Evolutionary conservation across 2,329 filamentous ascomycete species (phyloP), one percentile per base, ranked within the genome.

Genomic region (Cladosporium sp.): DNA sequence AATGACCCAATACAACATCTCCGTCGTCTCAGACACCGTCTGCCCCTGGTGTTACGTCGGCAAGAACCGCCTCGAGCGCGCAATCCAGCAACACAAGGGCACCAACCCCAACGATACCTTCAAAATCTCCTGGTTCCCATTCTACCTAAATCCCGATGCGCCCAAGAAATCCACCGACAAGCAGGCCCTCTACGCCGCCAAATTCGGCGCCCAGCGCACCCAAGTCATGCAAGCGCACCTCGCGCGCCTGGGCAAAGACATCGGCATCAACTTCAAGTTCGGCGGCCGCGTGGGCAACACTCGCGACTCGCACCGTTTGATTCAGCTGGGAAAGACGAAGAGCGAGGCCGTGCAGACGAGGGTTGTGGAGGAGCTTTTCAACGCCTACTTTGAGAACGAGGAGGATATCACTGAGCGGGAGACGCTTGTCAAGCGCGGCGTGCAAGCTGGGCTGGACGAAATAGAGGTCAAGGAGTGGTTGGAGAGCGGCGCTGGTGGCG

Each of bases 31-130:
- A n/a, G 92, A 96, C 75, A 89, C 85, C 2, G 83, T 94, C 66
- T 95, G 90, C 71, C 88, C 90, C 65, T 84, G 78, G 68, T 80
- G 91, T 80, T 94, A 92, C 72, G 79, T 95, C 15, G 91, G 90
- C 73, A 88, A 90, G 70, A 85, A 85, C 63, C 86, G 89, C 38
- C 83, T 96, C 39, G 84, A 88, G 52, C 82, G 82, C 61, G 90
- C 88, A 62, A 93, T 96, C 61, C 71, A 78, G 78, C 82, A 66
- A 77, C 80, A 39, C 78, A 90, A 66, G 40, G 22, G 60, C 65
- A 85, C 88, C 0, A 75, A 78, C 51, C 82, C 78, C 9, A 73
- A 80, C 39, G 88, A 93, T 74, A 89, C 81, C 19, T 92, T 95
- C 76, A 82, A 80, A 49, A 84, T 89, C 14, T 82, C 81, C 61